Evolutionary conservation across 805 yeast genomes (phyloP).

Genomic region (Cyberlindnera americana): DNA sequence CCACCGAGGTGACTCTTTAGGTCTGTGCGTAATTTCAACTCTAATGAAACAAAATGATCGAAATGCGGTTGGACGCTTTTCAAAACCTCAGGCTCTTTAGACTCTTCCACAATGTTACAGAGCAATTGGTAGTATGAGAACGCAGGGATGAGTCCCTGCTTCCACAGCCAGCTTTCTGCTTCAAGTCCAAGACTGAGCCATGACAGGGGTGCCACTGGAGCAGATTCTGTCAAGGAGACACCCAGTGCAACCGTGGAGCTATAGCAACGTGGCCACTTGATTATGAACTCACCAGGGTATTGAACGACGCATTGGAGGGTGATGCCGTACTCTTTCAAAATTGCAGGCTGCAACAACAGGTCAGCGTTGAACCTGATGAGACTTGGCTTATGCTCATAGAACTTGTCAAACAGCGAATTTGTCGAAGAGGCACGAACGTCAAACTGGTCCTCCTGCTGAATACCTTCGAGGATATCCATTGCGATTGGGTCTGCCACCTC

Average conservation of each 20-base stretch:
- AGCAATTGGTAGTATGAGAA: constrained; percentile 50
- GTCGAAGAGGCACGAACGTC: constrained; percentile 15
- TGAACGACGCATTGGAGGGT: constrained; percentile 47
- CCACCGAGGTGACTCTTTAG: constrained; percentile 33
- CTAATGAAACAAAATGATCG: constrained; percentile 35
- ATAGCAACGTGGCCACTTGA: constrained; percentile 55
- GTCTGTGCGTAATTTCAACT: constrained; percentile 39
- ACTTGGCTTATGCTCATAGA: constrained; percentile 17
- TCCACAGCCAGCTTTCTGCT: constrained; percentile 48
- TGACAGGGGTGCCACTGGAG: constrained; percentile 49
- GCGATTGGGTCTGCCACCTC: constrained; percentile 17
- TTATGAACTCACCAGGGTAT: constrained; percentile 56
- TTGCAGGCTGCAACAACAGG: constrained; percentile 45
- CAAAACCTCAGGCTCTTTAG: constrained; percentile 38
- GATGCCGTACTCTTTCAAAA: constrained; percentile 47
- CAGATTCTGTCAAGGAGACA: constrained; percentile 51
- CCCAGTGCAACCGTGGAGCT: constrained; percentile 52
- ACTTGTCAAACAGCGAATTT: constrained; percentile 19
- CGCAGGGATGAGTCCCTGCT: constrained; percentile 47
- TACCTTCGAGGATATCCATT: constrained; percentile 19
- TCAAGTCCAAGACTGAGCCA: constrained; percentile 53
- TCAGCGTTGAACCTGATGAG: constrained; percentile 37
- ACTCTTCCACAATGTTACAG: constrained; percentile 39
- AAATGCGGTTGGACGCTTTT: constrained; percentile 33
- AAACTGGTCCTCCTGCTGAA: constrained; percentile 16